Evolutionary conservation across 192 early-diverging fungal species (phyloP).

Genomic region (Coemansia sp.): DNA sequence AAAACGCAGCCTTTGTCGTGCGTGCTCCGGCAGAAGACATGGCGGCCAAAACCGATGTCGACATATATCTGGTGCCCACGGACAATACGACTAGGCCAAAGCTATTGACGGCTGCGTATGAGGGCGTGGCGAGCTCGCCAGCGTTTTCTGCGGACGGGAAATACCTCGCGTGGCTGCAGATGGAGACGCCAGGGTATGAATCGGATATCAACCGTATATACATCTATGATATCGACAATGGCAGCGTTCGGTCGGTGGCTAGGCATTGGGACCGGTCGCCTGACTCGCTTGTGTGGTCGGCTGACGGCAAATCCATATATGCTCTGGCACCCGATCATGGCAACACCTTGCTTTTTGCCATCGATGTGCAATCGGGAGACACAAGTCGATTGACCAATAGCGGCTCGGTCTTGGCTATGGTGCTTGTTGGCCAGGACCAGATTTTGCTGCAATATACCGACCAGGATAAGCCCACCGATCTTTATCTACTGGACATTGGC

Average conservation of each 20-base stretch:
- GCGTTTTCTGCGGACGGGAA: conserved; percentile 67
- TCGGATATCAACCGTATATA: conserved; percentile 72
- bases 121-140: conserved; percentile 63
- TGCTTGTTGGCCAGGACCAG: conserved; percentile 15
- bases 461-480: conserved; percentile 39
- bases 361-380: conserved; percentile 32
- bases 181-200: conserved; percentile 73
- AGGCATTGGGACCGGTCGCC: conserved; percentile 62
- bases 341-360: conserved; percentile 49
- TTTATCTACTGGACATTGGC: conserved; percentile 37
- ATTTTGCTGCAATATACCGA: conserved; percentile 51
- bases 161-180: conserved; percentile 75
- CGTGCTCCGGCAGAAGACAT: conserved; percentile 58
- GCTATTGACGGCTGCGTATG: conserved; percentile 53
- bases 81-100: conserved; percentile 9
- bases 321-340: conserved; percentile 68
- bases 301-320: conserved; percentile 57
- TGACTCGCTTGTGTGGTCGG: conserved; percentile 60
- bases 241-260: conserved; percentile 19
- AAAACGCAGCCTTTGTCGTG: conserved; percentile 63
- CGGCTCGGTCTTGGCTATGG: conserved; percentile 14
- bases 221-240: conserved; percentile 37
- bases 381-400: conserved; percentile 33
- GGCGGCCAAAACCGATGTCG: conserved; percentile 67
- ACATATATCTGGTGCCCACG: conserved; percentile 56